Evolutionary conservation across 208 protist genomes (phyloP).

Genomic region (Phytomonas francai): DNA sequence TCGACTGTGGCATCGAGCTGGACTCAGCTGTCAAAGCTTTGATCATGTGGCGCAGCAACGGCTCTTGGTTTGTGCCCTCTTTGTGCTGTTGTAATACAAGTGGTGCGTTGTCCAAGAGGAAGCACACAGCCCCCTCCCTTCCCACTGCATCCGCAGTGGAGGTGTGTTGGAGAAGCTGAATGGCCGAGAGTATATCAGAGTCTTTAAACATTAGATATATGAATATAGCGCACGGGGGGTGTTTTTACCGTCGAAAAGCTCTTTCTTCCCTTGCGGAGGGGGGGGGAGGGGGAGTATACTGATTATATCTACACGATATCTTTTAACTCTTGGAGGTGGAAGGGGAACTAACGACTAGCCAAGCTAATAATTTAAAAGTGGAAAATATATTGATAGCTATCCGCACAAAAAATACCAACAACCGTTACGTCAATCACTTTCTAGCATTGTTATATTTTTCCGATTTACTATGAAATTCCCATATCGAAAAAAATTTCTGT

Average conservation of each 20-base stretch:
- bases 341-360: background rate
- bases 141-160: background rate
- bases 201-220: constrained; percentile 1
- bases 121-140: background rate
- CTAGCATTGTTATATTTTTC: background rate
- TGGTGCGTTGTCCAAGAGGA: background rate
- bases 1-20: background rate
- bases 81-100: background rate
- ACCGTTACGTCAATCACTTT: background rate
- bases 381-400: background rate
- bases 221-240: background rate
- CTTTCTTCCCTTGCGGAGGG: too few relatives aligned
- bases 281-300: background rate
- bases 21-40: background rate
- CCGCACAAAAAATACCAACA: background rate
- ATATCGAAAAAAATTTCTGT: too few relatives aligned
- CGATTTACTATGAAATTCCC: background rate
- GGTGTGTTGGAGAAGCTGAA: background rate
- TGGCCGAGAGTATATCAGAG: background rate
- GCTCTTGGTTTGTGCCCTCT: background rate
- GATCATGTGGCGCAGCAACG: background rate
- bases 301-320: background rate
- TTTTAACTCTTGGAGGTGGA: background rate
- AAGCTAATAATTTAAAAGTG: background rate
- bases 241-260: background rate